Conservation (phyloP, 208 protist genomes). For the Balamuthia mandrillaris region DNA sequence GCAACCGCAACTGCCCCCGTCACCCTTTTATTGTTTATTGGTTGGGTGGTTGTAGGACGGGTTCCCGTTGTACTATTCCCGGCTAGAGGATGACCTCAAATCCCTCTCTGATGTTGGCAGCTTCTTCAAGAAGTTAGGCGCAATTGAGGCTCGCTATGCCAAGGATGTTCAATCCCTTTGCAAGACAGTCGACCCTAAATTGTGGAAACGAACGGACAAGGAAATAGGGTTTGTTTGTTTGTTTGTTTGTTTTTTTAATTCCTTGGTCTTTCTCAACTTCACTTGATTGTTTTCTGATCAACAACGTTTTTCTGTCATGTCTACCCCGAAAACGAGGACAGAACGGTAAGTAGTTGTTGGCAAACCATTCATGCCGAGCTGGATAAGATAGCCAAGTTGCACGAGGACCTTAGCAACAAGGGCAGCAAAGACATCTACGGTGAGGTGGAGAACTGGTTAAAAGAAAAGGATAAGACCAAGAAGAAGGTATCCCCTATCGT, state of each 20-base stretch:
- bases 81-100: neutral
- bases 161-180: neutral
- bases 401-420: constrained; percentile 12
- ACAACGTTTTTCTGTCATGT: too few species aligned
- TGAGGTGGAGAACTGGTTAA: neutral
- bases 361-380: neutral
- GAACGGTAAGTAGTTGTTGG: neutral
- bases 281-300: neutral
- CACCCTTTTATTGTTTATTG: too few species aligned
- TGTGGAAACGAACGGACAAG: constrained; percentile 16
- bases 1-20: too few species aligned
- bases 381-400: constrained; percentile 14
- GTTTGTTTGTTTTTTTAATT: too few species aligned
- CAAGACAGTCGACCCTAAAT: neutral
- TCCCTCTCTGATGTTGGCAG: neutral
- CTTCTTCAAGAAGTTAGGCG: constrained; percentile 20
- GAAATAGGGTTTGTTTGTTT: neutral
- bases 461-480: constrained; percentile 22
- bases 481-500: too few species aligned
- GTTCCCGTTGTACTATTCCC: constrained; percentile 7
- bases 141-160: neutral
- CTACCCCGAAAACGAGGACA: too few species aligned
- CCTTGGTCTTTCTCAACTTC: neutral
- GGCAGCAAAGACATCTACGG: neutral
- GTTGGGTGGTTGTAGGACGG: too few species aligned